Conservation (phyloP, 805 yeast genomes). For the Candida pseudoglaebosa region DNA sequence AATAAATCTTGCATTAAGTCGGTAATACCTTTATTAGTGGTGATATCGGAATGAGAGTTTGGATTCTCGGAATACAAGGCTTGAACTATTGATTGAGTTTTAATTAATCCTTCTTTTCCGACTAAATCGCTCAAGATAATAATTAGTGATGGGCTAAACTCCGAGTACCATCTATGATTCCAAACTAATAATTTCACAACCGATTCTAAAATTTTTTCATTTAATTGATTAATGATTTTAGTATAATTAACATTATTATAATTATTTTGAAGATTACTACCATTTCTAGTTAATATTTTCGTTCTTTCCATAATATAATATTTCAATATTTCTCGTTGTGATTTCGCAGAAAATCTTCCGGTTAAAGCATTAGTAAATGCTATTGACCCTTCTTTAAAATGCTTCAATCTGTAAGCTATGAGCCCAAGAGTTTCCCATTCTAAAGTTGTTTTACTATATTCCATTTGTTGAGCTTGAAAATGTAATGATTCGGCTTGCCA, state of each 20-base stretch:
- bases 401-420: constrained; percentile 81
- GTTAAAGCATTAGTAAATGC: constrained; percentile 75
- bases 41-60: constrained; percentile 15
- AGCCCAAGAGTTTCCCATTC: constrained; percentile 94
- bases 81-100: constrained; percentile 66
- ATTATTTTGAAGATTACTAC: background rate
- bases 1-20: constrained; percentile 54
- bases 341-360: constrained; percentile 74
- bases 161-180: constrained; percentile 97
- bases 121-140: constrained; percentile 57
- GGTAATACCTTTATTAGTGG: constrained; percentile 50
- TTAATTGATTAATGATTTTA: constrained; percentile 40
- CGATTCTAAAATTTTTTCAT: constrained; percentile 60
- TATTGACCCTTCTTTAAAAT: constrained; percentile 78
- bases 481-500: constrained; percentile 93
- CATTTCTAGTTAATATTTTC: constrained; percentile 28
- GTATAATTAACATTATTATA: constrained; percentile 27
- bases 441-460: constrained; percentile 68
- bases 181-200: constrained; percentile 84
- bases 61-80: constrained; percentile 52
- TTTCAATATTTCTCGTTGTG: constrained; percentile 69
- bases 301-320: constrained; percentile 54
- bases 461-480: constrained; percentile 81
- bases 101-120: constrained; percentile 73
- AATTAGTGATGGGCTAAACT: constrained; percentile 72